These are phyloP conservation scores for Oryza meridionalis DNA, from an alignment of 176 grass and related monocot genomes.

Conservation along the genomic window DNA sequence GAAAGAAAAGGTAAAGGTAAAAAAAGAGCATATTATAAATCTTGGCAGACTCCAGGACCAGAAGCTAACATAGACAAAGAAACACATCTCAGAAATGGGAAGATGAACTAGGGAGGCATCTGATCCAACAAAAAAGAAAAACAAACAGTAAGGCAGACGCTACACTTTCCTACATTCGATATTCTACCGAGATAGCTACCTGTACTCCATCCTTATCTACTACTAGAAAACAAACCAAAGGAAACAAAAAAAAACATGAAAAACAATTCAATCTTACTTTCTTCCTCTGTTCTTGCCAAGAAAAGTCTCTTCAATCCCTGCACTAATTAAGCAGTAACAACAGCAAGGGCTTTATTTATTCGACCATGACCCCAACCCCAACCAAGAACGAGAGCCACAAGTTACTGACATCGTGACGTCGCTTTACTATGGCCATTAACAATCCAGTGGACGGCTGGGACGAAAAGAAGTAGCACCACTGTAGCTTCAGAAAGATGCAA, in stretches of 20 bases:
- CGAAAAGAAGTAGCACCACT: background rate
- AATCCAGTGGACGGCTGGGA: slow-evolving; percentile 31
- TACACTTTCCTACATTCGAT: slow-evolving; percentile 21
- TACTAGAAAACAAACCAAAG: background rate
- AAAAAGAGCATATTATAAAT: background rate
- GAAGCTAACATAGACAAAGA: background rate
- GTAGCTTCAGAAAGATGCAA: slow-evolving; percentile 35
- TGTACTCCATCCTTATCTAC: slow-evolving; percentile 50
- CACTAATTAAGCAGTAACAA: background rate
- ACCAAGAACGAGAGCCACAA: slow-evolving; percentile 23
- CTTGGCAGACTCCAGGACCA: background rate
- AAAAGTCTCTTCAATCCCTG: slow-evolving; percentile 16
- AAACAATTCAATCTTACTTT: background rate
- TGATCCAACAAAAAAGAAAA: slow-evolving; percentile 11
- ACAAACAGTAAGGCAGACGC: slow-evolving; percentile 6
- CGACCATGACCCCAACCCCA: background rate
- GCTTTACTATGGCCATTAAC: slow-evolving; percentile 24
- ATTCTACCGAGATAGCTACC: slow-evolving; percentile 30
- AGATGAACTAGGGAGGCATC: slow-evolving; percentile 31
- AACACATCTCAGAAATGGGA: background rate
- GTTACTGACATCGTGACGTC: background rate
- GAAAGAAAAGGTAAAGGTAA: background rate
- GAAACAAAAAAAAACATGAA: no score
- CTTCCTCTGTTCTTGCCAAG: background rate
- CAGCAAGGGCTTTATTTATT: slow-evolving; percentile 34